A percentile compares a stretch with the other conserved stretches of the same genome.
phyloP scores from a whole-genome alignment of 306 rosid genomes.

The Fragaria iinumae region DNA sequence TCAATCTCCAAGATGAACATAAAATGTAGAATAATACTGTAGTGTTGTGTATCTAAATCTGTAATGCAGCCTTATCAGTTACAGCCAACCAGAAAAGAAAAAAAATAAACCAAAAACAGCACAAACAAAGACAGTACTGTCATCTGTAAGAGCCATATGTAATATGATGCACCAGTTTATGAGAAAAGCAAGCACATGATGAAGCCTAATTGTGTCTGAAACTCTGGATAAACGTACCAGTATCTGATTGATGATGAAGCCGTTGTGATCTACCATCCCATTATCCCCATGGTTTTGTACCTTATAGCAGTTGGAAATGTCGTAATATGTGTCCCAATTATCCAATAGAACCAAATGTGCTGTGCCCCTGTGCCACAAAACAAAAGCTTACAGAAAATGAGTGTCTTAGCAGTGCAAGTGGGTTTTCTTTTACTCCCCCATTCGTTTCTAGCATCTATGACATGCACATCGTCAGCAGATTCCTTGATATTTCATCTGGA shows the following conservation, averaged over 20 bases:
- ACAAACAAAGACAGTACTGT: background rate
- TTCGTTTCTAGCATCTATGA: background rate
- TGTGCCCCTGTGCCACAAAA: background rate
- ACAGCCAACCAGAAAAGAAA: background rate
- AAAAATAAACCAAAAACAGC: background rate
- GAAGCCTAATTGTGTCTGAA: background rate
- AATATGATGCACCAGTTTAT: background rate
- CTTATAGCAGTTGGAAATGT: background rate
- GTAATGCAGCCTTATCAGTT: background rate
- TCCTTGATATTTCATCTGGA: background rate
- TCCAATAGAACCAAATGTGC: background rate
- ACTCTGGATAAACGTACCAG: background rate
- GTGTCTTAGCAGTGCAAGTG: conserved; percentile 2
- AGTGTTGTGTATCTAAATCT: background rate
- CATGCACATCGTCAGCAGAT: background rate
- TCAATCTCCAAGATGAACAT: background rate
- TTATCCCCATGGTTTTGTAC: background rate
- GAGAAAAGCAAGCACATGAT: conserved; percentile 8
- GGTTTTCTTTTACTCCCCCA: background rate
- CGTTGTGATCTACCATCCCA: background rate
- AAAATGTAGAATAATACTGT: conserved; percentile 1
- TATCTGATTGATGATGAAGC: background rate
- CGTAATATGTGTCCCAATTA: background rate
- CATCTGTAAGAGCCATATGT: background rate
- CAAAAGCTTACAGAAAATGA: background rate